A percentile compares a stretch with the other conserved stretches of the same genome.
Evolutionary conservation across 129 eudicot species (phyloP).

Genomic region (Smallanthus sonchifolius): DNA sequence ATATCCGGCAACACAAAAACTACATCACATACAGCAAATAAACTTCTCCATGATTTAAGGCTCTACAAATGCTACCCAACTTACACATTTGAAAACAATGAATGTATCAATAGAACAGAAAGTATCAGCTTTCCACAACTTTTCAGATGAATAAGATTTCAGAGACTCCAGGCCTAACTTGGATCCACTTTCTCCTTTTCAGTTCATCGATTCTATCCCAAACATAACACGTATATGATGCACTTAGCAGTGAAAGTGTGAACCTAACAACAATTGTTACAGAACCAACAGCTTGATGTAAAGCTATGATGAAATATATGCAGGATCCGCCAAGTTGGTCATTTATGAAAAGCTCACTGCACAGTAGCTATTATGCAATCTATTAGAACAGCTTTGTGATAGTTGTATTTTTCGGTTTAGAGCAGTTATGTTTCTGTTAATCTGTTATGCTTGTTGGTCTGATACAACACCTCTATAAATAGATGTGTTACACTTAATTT

Average conservation of each 20-base stretch:
- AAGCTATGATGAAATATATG: neutral
- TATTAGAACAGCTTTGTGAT: too few species aligned
- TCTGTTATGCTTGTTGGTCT: too few species aligned
- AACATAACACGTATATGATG: slow-evolving; percentile 5
- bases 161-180: neutral
- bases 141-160: neutral
- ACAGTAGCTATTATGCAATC: slow-evolving; percentile 2
- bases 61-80: neutral
- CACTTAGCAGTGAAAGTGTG: neutral
- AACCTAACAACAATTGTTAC: neutral
- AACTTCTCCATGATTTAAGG: neutral
- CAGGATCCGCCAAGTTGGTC: slow-evolving; percentile 6
- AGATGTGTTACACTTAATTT: too few species aligned
- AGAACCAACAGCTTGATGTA: neutral
- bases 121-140: slow-evolving; percentile 7
- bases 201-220: slow-evolving; percentile 4
- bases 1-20: neutral
- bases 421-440: too few species aligned
- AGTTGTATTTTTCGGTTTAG: too few species aligned
- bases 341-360: neutral
- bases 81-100: neutral
- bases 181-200: slow-evolving; percentile 17
- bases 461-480: too few species aligned
- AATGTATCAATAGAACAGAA: neutral
- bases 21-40: neutral